phyloP scores from a whole-genome alignment of 225 moss, liverwort and hornwort genomes.

The Marchantia paleacea region DNA sequence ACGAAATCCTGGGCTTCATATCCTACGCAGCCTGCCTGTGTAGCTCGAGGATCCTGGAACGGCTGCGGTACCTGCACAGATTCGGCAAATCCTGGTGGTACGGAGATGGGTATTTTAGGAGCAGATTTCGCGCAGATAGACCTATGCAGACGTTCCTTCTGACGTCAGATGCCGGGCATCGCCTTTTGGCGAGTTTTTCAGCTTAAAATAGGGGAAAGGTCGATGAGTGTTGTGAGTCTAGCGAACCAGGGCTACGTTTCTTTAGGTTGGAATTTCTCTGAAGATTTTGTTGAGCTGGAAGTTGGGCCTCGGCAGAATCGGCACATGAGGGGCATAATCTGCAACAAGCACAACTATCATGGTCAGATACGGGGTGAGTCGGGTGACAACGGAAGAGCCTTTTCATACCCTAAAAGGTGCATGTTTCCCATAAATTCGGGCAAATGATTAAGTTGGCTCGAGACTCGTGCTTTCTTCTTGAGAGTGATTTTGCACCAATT shows the following conservation, averaged over 20 bases:
- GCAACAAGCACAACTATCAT: background rate
- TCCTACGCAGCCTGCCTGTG: background rate
- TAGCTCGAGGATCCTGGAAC: conserved; percentile 5
- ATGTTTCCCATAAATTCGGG: background rate
- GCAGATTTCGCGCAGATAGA: background rate
- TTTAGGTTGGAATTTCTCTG: no score
- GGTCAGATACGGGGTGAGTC: background rate
- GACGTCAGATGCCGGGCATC: background rate
- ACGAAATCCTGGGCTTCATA: background rate
- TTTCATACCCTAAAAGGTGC: background rate
- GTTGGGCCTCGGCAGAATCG: background rate
- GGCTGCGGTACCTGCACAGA: background rate
- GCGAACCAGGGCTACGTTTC: background rate
- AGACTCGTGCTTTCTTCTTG: conserved; percentile 1
- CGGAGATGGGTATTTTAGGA: background rate
- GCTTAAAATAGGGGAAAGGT: background rate
- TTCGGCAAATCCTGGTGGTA: background rate
- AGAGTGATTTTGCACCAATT: background rate
- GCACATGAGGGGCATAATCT: background rate
- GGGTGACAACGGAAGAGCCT: background rate
- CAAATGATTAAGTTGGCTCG: background rate
- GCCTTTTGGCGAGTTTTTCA: background rate
- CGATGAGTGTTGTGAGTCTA: background rate
- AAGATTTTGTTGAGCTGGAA: background rate
- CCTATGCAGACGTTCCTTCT: background rate